Evolutionary conservation across 2,329 filamentous ascomycete species (phyloP).

Genomic region (Fusarium staphyleae): DNA sequence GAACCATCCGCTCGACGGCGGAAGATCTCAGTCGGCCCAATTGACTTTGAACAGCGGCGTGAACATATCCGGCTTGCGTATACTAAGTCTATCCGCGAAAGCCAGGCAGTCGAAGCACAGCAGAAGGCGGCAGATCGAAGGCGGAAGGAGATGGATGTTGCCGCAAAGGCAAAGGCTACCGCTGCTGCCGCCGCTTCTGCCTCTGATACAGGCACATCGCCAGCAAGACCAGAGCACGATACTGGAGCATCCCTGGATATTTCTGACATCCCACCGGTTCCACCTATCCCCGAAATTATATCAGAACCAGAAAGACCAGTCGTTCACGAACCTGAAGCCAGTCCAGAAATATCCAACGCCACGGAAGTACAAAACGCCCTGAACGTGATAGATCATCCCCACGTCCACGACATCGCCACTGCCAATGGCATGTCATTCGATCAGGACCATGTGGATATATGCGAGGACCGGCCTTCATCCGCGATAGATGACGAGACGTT

Average conservation of each 20-base stretch:
- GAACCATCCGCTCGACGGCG: constrained; percentile 53
- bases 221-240: constrained; percentile 28
- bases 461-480: constrained; percentile 25
- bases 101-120: constrained; percentile 65
- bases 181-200: constrained; percentile 31
- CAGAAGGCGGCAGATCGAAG: constrained; percentile 60
- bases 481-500: constrained; percentile 32
- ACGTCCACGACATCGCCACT: constrained; percentile 10
- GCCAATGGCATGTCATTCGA: constrained; percentile 16
- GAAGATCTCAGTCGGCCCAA: constrained; percentile 71
- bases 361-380: constrained; percentile 27
- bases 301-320: constrained; percentile 4
- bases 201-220: constrained; percentile 23
- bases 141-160: constrained; percentile 59
- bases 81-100: constrained; percentile 81
- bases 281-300: constrained; percentile 28
- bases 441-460: constrained; percentile 15
- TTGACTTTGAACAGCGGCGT: constrained; percentile 84
- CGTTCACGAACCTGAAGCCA: constrained; percentile 4
- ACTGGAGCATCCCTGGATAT: constrained; percentile 14
- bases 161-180: constrained; percentile 50
- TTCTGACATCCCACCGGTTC: constrained; percentile 36
- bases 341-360: constrained; percentile 2
- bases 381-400: constrained; percentile 19
- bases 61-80: constrained; percentile 86